Conservation (phyloP, 352 stramenopile species). For the Phytopythium sindhum region DNA sequence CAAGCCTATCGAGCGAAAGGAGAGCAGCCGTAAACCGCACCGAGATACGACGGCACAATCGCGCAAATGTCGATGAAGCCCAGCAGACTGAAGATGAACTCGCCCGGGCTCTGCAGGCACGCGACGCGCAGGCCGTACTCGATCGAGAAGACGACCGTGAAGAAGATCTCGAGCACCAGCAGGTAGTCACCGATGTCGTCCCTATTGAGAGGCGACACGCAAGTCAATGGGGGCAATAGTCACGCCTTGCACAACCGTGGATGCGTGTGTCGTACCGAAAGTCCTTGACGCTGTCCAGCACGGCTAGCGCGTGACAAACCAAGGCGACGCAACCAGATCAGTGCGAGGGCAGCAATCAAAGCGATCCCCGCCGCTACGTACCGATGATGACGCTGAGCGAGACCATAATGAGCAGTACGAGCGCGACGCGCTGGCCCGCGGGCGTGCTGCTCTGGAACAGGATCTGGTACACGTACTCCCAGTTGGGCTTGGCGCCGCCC, state of each 20-base stretch:
- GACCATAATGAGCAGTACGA: slow-evolving; percentile 67
- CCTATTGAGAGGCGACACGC: slow-evolving; percentile 15
- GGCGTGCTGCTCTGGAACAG: slow-evolving; percentile 73
- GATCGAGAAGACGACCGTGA: slow-evolving; percentile 78
- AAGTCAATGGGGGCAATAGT: neutral
- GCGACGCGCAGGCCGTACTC: slow-evolving; percentile 69
- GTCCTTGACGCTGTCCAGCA: slow-evolving; percentile 66
- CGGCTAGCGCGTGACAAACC: slow-evolving; percentile 21
- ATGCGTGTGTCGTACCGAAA: slow-evolving; percentile 35
- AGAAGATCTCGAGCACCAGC: slow-evolving; percentile 67
- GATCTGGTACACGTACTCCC: slow-evolving; percentile 69
- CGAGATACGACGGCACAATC: slow-evolving; percentile 77
- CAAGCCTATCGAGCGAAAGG: neutral
- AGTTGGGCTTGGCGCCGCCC: slow-evolving; percentile 56
- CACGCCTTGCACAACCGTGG: neutral
- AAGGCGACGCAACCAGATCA: neutral
- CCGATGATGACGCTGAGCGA: slow-evolving; percentile 57
- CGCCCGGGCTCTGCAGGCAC: slow-evolving; percentile 54
- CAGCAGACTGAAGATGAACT: slow-evolving; percentile 68
- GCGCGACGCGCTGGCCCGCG: slow-evolving; percentile 56
- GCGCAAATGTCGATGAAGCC: slow-evolving; percentile 76
- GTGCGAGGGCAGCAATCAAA: neutral
- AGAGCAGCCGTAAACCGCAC: slow-evolving; percentile 14
- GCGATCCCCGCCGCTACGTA: slow-evolving; percentile 18
- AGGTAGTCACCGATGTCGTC: slow-evolving; percentile 61